These are phyloP conservation scores for Tolypocladium sp. DNA, from an alignment of 2,329 filamentous ascomycete species.

Conservation along the genomic window DNA sequence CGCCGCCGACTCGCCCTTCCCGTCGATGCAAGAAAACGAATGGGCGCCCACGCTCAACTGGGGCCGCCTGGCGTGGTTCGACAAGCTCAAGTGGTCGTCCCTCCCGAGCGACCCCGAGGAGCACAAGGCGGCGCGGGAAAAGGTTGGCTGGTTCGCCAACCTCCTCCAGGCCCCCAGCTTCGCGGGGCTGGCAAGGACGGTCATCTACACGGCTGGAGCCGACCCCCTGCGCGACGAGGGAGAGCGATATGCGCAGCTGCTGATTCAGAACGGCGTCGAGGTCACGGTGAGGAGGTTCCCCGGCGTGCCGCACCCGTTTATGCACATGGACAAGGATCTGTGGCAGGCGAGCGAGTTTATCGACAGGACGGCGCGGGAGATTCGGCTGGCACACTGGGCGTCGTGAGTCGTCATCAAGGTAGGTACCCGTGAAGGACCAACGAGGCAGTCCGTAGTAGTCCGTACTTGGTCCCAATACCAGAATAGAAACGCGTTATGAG, in stretches of 20 bases:
- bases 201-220: constrained; percentile 32
- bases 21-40: constrained; percentile 31
- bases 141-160: constrained; percentile 18
- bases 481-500: too few relatives aligned
- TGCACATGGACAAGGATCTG: constrained; percentile 34
- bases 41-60: constrained; percentile 34
- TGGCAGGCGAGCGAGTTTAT: constrained; percentile 26
- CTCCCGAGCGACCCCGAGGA: constrained; percentile 7
- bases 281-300: constrained; percentile 35
- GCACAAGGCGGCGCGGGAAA: constrained; percentile 7
- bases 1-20: constrained; percentile 26
- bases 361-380: constrained; percentile 18
- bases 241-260: constrained; percentile 32
- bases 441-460: too few relatives aligned
- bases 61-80: constrained; percentile 31
- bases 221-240: constrained; percentile 40
- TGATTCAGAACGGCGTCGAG: constrained; percentile 33
- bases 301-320: constrained; percentile 39
- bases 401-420: not conserved
- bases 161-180: constrained; percentile 25
- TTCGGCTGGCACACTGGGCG: constrained; percentile 16
- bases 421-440: too few relatives aligned
- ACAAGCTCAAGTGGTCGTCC: constrained; percentile 21
- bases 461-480: too few relatives aligned
- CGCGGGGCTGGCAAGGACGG: constrained; percentile 22